Evolutionary conservation across 140 eudicot genomes (phyloP).

Genomic region (Cichorium intybus): DNA sequence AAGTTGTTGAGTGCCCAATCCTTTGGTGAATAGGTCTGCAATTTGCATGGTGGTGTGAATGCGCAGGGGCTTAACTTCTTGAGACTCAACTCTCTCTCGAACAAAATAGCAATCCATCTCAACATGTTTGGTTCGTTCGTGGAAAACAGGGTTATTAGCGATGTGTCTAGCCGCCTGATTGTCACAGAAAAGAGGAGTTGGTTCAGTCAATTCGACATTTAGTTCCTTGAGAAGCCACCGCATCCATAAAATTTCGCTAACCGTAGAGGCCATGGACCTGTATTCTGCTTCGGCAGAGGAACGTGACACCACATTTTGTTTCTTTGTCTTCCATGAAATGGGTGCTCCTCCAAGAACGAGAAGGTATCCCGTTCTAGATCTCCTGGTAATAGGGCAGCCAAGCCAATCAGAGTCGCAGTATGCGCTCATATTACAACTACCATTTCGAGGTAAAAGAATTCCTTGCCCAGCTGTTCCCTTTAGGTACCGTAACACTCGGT

Average conservation of each 20-base stretch:
- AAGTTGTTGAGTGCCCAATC: no score
- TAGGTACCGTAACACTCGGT: no score
- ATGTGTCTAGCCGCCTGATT: conserved; percentile 16
- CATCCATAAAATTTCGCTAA: conserved; percentile 11
- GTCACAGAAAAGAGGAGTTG: conserved; percentile 5
- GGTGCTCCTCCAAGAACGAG: neutral
- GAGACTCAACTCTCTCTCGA: conserved; percentile 1
- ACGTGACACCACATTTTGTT: conserved; percentile 9
- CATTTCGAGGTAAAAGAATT: no score
- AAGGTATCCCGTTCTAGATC: no score
- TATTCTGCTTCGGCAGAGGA: conserved; percentile 26
- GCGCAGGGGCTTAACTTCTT: neutral
- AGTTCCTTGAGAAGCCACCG: conserved; percentile 4
- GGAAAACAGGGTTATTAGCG: conserved; percentile 20
- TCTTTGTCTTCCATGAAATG: conserved; percentile 21
- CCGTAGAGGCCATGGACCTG: conserved; percentile 5
- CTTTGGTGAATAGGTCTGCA: no score
- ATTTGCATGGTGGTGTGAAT: no score
- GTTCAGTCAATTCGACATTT: neutral
- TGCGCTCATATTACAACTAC: no score
- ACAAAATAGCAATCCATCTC: conserved; percentile 13
- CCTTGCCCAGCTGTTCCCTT: no score
- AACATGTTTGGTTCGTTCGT: conserved; percentile 20
- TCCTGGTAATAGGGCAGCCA: no score
- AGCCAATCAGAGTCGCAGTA: no score